Conservation (phyloP, 495 filamentous ascomycete genomes). For the Aspergillus saccharolyticus region DNA sequence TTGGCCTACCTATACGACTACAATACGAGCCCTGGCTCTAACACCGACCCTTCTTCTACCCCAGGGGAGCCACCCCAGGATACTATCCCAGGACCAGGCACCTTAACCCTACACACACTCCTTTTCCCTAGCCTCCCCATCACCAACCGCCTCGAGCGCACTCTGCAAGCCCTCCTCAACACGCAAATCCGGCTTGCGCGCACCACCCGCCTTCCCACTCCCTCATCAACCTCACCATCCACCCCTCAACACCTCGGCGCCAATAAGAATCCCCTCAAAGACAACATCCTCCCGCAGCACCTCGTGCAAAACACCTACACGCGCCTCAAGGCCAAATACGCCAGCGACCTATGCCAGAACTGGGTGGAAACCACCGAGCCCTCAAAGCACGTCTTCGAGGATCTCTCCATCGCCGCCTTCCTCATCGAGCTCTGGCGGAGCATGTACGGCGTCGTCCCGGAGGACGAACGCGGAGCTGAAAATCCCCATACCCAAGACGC, state of each 20-base stretch:
- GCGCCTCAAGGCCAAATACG: conserved; percentile 73
- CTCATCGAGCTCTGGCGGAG: conserved; percentile 86
- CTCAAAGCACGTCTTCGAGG: conserved; percentile 89
- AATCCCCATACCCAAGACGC: too few species aligned
- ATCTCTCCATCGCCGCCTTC: conserved; percentile 88
- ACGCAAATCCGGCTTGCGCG: conserved; percentile 74
- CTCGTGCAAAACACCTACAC: conserved; percentile 75
- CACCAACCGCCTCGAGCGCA: conserved; percentile 57
- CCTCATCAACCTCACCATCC: not conserved
- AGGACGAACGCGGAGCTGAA: conserved; percentile 12
- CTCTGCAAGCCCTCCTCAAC: conserved; percentile 62
- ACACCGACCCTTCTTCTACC: not conserved
- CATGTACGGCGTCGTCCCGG: conserved; percentile 58
- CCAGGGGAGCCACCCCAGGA: not conserved
- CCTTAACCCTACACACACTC: conserved; percentile 29
- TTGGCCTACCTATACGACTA: conserved; percentile 72
- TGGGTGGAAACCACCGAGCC: conserved; percentile 90
- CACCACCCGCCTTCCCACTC: conserved; percentile 36
- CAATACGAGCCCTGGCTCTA: conserved; percentile 2
- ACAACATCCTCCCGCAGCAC: conserved; percentile 68
- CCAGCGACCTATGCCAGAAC: conserved; percentile 52
- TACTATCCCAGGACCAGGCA: conserved; percentile 18
- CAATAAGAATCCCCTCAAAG: conserved; percentile 52
- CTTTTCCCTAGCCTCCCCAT: conserved; percentile 26
- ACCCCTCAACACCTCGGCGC: conserved; percentile 35